phyloP scores from a whole-genome alignment of 2,329 filamentous ascomycete species.

The Karstenula rhodostoma region DNA sequence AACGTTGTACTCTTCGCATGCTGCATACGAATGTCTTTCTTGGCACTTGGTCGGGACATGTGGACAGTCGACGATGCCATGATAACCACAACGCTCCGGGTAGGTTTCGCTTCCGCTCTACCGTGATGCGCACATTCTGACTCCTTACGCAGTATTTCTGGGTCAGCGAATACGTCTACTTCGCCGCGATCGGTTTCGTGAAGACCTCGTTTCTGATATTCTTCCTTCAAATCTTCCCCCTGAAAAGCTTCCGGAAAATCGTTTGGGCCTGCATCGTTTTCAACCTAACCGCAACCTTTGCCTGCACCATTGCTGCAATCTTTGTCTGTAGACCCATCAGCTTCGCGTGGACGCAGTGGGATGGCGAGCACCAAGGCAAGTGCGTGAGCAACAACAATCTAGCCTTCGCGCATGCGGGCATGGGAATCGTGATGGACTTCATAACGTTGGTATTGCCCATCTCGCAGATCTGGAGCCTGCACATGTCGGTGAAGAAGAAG shows the following conservation, averaged over 20 bases:
- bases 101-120: not conserved
- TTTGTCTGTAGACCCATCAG: slow-evolving; percentile 44
- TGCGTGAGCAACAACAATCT: slow-evolving; percentile 46
- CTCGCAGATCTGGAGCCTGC: slow-evolving; percentile 37
- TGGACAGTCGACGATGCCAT: slow-evolving; percentile 14
- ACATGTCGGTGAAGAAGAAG: slow-evolving; percentile 45
- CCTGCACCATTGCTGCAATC: slow-evolving; percentile 24
- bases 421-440: slow-evolving; percentile 40
- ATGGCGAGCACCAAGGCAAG: slow-evolving; percentile 33
- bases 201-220: slow-evolving; percentile 39
- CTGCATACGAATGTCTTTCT: slow-evolving; percentile 22
- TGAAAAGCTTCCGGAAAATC: slow-evolving; percentile 20
- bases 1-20: slow-evolving; percentile 14
- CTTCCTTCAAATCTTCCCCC: slow-evolving; percentile 38
- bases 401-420: slow-evolving; percentile 38
- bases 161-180: slow-evolving; percentile 43
- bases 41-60: slow-evolving; percentile 21
- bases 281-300: slow-evolving; percentile 28
- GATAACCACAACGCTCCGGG: slow-evolving; percentile 22
- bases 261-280: slow-evolving; percentile 26
- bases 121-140: not conserved
- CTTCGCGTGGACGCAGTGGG: slow-evolving; percentile 41
- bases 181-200: slow-evolving; percentile 30
- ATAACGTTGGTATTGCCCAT: slow-evolving; percentile 42
- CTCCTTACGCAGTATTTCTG: slow-evolving; percentile 29